Conservation (phyloP, 2,329 filamentous ascomycete genomes). For the Colletotrichum higginsianum region DNA sequence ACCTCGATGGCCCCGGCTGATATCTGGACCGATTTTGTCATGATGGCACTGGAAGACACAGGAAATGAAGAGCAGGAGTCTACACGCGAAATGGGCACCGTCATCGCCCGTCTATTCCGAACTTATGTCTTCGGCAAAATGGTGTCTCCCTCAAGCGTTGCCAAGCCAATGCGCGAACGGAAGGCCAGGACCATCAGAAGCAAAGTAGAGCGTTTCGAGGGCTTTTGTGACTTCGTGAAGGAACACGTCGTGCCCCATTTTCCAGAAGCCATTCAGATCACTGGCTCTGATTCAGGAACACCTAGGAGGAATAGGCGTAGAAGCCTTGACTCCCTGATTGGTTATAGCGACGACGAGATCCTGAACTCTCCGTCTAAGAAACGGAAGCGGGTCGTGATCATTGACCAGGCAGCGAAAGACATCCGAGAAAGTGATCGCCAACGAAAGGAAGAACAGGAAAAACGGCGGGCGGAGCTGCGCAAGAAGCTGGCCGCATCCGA, state of each 20-base stretch:
- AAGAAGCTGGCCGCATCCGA: constrained; percentile 61
- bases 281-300: background rate
- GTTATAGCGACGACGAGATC: constrained; percentile 25
- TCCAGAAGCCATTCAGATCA: background rate
- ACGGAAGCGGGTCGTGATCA: constrained; percentile 61
- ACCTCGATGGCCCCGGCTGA: constrained; percentile 30
- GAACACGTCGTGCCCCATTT: constrained; percentile 36
- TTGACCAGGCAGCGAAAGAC: constrained; percentile 65
- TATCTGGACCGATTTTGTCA: constrained; percentile 50
- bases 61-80: background rate
- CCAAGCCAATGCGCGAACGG: constrained; percentile 43
- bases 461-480: constrained; percentile 64
- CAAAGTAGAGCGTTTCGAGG: constrained; percentile 47
- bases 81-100: constrained; percentile 1
- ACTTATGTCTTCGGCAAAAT: constrained; percentile 23
- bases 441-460: constrained; percentile 68
- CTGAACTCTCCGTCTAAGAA: constrained; percentile 57
- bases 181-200: constrained; percentile 46
- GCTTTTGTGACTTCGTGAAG: constrained; percentile 50
- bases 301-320: background rate
- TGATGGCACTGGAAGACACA: constrained; percentile 38
- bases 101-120: constrained; percentile 38
- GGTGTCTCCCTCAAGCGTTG: background rate
- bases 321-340: constrained; percentile 23
- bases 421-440: constrained; percentile 69